Base-by-base conservation (phyloP, 305 asterid genomes). In the Fraxinus xanthoxyloides region DNA sequence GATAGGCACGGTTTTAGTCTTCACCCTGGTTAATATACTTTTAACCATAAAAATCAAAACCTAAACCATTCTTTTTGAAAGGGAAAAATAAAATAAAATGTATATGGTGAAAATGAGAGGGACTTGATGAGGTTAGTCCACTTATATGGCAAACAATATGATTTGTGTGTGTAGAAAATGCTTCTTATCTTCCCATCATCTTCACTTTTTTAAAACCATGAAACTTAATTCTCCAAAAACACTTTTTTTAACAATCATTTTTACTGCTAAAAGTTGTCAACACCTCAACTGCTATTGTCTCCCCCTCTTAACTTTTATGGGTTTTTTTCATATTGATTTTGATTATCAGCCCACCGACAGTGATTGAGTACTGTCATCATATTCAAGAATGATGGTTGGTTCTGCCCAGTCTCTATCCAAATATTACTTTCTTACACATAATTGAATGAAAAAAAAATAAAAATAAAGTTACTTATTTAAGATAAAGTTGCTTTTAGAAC, bases 101-200 rank as follows among this genome's bases (percentile, higher is more conserved):
- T 56, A 7, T 63, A 8, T 24, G 26, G 32, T 61, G 67, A 24
- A 46, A 76, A 43, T 76, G 10, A 43, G 34, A 75, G 48, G 35
- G 70, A 32, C 30, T 28, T 76, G 4, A 19, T 23, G 79, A 76
- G 21, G 69, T 75, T 79, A 89, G 95, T 90, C 95, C 82, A 89
- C 81, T 81, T 76, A 76, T 13, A 88, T 95, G 99, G 99, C 98
- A 84, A 94, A 92, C 98, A 92, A 65, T 82, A 95, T 95, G 89
- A 95, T 95, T 81, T 76, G 26, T 17, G 32, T 76, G 59, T 73
- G 82, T 90, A 86, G 75, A 89, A 93, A 89, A 87, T 93, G 99
- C 94, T 91, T 89, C 92, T 91, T 79, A 91, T 90, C 90, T 87
- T 84, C 89, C 90, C 89, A 87, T 90, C 94, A 89, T 85, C 84